Evolutionary conservation across 2,329 filamentous ascomycete genomes (phyloP), one percentile per base, ranked within the genome.

Genomic region (Pseudofabraea citricarpa): DNA sequence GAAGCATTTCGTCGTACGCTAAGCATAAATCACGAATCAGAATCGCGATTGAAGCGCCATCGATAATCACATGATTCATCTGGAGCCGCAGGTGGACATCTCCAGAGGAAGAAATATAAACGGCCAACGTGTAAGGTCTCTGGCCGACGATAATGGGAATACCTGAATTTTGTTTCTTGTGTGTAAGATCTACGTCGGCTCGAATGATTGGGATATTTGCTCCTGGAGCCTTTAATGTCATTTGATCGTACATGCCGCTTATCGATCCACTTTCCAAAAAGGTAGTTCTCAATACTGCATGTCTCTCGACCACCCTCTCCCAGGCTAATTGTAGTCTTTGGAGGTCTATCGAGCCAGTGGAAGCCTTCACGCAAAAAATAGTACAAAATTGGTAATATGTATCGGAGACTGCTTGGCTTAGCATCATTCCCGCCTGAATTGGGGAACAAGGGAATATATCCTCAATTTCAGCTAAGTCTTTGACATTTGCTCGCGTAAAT

Each of bases 51-150:
- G 72, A 75, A 29, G 63, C 64, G 1, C 72, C 73, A 55, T 76
- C 73, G 59, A 70, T 71, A 23, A 72, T 67, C 5, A 66, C 69
- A 49, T 75, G 73, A 48, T 67, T 74, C 16, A 76, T 57, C 42
- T 76, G n/a, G n/a, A n/a, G n/a, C n/a, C n/a, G n/a, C n/a, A n/a
- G n/a, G n/a, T n/a, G n/a, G n/a, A n/a, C n/a, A n/a, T n/a, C n/a
- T n/a, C n/a, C n/a, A n/a, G n/a, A n/a, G n/a, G n/a, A n/a, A n/a
- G n/a, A n/a, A n/a, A n/a, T n/a, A n/a, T n/a, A n/a, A n/a, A n/a
- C n/a, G n/a, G n/a, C 24, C n/a, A 27, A 27, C 24, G 8, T 27
- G 24, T 8, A 27, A n/a, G n/a, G n/a, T 27, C 8, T n/a, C 8
- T n/a, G 24, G n/a, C 24, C 24, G 24, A 8, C 24, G n/a, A 27